Evolutionary conservation across 2,329 filamentous ascomycete species (phyloP).

Genomic region (Lachnellula hyalina): DNA sequence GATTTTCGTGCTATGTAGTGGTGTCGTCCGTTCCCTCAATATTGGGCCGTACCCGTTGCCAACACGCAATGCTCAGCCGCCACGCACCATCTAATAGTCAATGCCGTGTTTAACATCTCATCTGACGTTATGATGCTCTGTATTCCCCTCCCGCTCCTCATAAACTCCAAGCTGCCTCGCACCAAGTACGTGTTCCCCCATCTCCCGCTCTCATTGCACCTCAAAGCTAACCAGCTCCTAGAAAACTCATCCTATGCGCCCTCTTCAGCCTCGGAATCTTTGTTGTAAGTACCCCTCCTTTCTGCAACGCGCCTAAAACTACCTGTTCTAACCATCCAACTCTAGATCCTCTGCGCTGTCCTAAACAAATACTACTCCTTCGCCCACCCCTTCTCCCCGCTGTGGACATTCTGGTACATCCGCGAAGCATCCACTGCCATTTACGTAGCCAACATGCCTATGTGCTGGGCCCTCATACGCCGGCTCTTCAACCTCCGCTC

Average conservation of each 20-base stretch:
- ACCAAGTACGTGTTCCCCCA: constrained; percentile 29
- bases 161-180: constrained; percentile 39
- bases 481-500: constrained; percentile 33
- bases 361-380: constrained; percentile 46
- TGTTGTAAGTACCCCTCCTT: constrained; percentile 34
- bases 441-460: constrained; percentile 48
- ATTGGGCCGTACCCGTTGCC: constrained; percentile 51
- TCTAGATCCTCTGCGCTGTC: constrained; percentile 44
- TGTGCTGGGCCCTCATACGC: constrained; percentile 47
- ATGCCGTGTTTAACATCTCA: constrained; percentile 54
- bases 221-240: constrained; percentile 35
- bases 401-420: constrained; percentile 43
- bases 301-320: neutral
- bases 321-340: neutral
- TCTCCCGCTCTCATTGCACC: neutral
- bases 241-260: constrained; percentile 46
- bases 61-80: constrained; percentile 53
- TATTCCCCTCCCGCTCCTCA: constrained; percentile 47
- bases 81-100: constrained; percentile 52
- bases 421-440: constrained; percentile 49
- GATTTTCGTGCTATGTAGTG: constrained; percentile 29
- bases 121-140: constrained; percentile 55
- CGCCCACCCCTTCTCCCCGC: constrained; percentile 30
- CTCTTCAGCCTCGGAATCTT: constrained; percentile 44
- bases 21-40: constrained; percentile 51